Evolutionary conservation across 495 filamentous ascomycete genomes (phyloP).

Genomic region (Penicillium egyptiacum): DNA sequence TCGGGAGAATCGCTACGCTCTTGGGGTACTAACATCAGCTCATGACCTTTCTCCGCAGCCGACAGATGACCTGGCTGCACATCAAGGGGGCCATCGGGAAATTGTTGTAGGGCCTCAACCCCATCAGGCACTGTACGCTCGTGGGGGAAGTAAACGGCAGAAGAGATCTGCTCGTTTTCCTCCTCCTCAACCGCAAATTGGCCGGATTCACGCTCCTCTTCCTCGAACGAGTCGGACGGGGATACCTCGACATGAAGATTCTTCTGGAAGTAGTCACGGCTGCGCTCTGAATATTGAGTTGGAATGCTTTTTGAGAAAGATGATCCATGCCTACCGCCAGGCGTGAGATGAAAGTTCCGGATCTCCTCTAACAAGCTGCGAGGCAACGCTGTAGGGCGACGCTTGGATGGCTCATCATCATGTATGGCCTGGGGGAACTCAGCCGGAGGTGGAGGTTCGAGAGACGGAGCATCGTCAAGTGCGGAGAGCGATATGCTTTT

Average conservation of each 20-base stretch:
- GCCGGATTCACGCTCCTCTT: constrained; percentile 41
- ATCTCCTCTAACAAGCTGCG: constrained; percentile 62
- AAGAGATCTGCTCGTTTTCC: constrained; percentile 90
- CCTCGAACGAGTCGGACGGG: constrained; percentile 29
- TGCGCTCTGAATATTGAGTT: constrained; percentile 41
- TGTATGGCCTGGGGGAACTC: constrained; percentile 14
- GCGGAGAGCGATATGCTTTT: constrained; percentile 40
- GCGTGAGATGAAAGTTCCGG: constrained; percentile 58
- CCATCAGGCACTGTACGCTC: constrained; percentile 50
- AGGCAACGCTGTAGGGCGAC: constrained; percentile 38
- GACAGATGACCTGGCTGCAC: constrained; percentile 37
- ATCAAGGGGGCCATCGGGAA: constrained; percentile 43
- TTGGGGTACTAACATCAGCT: constrained; percentile 35
- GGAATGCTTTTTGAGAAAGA: constrained; percentile 59
- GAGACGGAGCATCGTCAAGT: constrained; percentile 29
- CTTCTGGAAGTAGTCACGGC: constrained; percentile 33
- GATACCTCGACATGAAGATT: constrained; percentile 23
- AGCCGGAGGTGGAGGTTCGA: constrained; percentile 16
- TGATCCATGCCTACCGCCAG: constrained; percentile 48
- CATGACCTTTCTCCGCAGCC: constrained; percentile 34
- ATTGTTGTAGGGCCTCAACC: constrained; percentile 43
- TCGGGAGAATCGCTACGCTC: constrained; percentile 33
- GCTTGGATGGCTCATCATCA: constrained; percentile 30
- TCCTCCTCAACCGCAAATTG: constrained; percentile 76
- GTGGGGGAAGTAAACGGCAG: constrained; percentile 91